Percentiles rank a stretch among this genome's conserved stretches.
Conservation (phyloP, 2,329 filamentous ascomycete species). For the Thielaviopsis ethacetica region DNA sequence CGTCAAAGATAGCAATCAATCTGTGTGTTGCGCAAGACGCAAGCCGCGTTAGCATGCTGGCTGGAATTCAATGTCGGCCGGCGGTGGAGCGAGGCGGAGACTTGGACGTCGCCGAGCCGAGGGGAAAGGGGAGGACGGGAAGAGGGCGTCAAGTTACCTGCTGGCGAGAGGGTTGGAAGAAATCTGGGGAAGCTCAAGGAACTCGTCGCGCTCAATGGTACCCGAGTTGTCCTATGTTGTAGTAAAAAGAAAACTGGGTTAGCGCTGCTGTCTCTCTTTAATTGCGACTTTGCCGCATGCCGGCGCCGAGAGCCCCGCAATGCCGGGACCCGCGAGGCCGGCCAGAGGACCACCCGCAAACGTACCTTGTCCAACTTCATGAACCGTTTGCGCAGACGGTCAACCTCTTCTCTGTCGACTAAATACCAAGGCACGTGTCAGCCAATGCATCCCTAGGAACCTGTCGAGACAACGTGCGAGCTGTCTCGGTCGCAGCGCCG, state of each 20-base stretch:
- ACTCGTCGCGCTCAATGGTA: constrained; percentile 96
- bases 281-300: not conserved
- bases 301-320: not conserved
- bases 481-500: too few relatives aligned
- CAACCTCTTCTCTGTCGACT: constrained; percentile 97
- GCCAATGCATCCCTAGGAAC: not conserved
- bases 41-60: not conserved
- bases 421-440: not conserved
- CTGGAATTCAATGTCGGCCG: too few relatives aligned
- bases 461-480: too few relatives aligned
- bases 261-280: not conserved
- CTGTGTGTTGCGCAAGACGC: constrained; percentile 25
- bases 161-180: constrained; percentile 94
- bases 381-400: constrained; percentile 87
- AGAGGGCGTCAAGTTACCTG: constrained; percentile 20
- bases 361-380: constrained; percentile 97
- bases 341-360: not conserved
- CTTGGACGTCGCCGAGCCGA: not conserved
- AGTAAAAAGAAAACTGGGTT: not conserved
- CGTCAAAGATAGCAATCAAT: constrained; percentile 99
- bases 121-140: not conserved
- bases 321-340: too few relatives aligned
- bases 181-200: constrained; percentile 91
- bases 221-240: constrained; percentile 80
- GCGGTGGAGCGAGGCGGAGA: not conserved